Evolutionary conservation across 805 yeast genomes (phyloP).

Genomic region (Ascoidea asiatica): DNA sequence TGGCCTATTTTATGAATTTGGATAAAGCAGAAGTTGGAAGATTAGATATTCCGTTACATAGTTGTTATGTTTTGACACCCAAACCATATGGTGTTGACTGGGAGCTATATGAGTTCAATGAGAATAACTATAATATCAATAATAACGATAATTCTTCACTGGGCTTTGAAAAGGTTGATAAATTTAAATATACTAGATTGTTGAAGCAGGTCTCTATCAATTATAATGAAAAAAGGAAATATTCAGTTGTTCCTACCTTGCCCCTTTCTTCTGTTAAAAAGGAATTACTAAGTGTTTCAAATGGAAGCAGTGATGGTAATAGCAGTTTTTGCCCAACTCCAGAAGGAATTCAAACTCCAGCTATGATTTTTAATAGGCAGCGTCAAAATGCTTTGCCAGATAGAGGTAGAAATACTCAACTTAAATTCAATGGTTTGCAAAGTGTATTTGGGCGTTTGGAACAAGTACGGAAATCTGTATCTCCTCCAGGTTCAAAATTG

Average conservation of each 20-base stretch:
- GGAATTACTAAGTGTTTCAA: too few species aligned
- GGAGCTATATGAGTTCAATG: constrained; percentile 80
- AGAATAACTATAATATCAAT: constrained; percentile 40
- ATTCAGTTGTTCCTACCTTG: constrained; percentile 9
- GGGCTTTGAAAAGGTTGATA: constrained; percentile 61
- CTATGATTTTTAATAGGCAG: neutral
- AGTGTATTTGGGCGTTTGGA: too few species aligned
- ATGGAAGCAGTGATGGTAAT: neutral
- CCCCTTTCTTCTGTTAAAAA: neutral
- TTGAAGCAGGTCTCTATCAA: constrained; percentile 7
- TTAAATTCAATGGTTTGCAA: neutral
- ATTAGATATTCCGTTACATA: constrained; percentile 85
- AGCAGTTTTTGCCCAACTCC: neutral
- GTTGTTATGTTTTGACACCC: constrained; percentile 80
- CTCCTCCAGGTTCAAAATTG: neutral
- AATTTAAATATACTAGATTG: constrained; percentile 11
- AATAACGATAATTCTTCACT: too few species aligned
- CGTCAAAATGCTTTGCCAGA: neutral
- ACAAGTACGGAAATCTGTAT: neutral
- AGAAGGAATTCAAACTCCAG: neutral
- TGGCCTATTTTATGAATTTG: constrained; percentile 82
- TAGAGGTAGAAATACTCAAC: neutral
- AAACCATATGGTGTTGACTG: constrained; percentile 95
- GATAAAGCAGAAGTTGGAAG: constrained; percentile 73
- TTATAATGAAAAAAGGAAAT: constrained; percentile 7